Evolutionary conservation across 805 yeast species (phyloP).

Genomic region (Myxozyma mucilagina): DNA sequence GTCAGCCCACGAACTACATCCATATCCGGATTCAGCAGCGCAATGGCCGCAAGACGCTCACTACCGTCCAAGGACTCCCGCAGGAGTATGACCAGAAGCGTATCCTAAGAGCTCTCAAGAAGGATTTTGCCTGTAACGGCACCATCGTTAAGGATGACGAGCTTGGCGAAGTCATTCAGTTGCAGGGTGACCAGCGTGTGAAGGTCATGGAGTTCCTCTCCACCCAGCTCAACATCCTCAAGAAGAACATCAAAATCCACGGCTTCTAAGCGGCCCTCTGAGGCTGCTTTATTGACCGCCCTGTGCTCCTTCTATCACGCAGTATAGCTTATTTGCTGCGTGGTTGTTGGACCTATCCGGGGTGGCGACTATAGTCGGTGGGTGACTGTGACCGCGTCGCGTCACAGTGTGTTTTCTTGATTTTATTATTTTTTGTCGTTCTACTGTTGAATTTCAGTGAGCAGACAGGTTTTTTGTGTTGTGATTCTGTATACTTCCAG

Average conservation of each 20-base stretch:
- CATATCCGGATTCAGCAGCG: constrained; percentile 97
- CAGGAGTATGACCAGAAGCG: constrained; percentile 92
- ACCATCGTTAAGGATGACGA: constrained; percentile 95
- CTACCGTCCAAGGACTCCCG: constrained; percentile 98
- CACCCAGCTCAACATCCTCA: constrained; percentile 81
- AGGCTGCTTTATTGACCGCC: constrained; percentile 4
- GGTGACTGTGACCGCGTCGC: neutral
- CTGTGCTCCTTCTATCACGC: neutral
- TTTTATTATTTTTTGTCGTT: neutral
- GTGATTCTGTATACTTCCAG: neutral
- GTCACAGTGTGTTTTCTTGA: neutral
- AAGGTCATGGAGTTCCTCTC: constrained; percentile 92
- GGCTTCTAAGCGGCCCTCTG: constrained; percentile 65
- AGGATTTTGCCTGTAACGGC: constrained; percentile 98
- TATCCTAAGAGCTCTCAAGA: constrained; percentile 88
- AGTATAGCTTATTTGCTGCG: neutral
- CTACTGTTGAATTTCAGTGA: no score
- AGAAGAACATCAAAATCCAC: constrained; percentile 96
- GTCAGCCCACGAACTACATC: constrained; percentile 91
- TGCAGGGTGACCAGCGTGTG: constrained; percentile 98
- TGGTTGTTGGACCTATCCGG: neutral
- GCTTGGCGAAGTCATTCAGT: constrained; percentile 93
- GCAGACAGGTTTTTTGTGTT: neutral
- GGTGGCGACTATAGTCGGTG: neutral
- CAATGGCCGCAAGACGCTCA: constrained; percentile 97